A percentile compares a stretch with the other conserved stretches of the same genome.
phyloP scores from a whole-genome alignment of 208 protist genomes.

The Acanthamoeba sp. region DNA sequence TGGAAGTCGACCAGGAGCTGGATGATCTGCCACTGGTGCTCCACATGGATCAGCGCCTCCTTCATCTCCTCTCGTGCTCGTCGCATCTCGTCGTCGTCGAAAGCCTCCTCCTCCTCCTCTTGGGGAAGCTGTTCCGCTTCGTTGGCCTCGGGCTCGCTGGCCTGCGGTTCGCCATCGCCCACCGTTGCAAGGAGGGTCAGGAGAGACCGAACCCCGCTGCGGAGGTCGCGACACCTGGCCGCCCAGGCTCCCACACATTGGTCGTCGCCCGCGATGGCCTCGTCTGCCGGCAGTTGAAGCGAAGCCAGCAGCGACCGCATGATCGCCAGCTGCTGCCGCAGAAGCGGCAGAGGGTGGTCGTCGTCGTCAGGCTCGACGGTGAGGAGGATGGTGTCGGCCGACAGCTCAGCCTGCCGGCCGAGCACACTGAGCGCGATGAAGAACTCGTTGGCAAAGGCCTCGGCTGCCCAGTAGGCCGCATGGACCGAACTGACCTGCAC shows the following conservation, averaged over 20 bases:
- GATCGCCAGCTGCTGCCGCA: conserved; percentile 10
- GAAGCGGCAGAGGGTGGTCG: not conserved
- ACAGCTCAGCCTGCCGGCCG: not conserved
- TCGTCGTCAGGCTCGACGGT: not conserved
- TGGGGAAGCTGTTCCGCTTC: not conserved
- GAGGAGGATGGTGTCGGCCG: not conserved
- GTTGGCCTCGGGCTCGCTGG: not conserved
- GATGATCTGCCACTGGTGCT: conserved; percentile 5
- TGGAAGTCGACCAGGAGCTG: conserved; percentile 16
- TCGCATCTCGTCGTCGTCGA: not conserved
- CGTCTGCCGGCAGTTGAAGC: not conserved
- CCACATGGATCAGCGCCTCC: not conserved
- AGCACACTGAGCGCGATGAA: conserved; percentile 26
- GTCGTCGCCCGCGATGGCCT: not conserved
- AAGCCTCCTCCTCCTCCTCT: conserved; percentile 20
- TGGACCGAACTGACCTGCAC: not conserved
- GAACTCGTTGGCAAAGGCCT: conserved; percentile 19
- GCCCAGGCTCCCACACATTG: not conserved
- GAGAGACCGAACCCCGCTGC: not conserved
- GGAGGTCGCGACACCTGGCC: not conserved
- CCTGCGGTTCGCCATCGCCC: not conserved
- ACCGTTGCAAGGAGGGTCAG: not conserved
- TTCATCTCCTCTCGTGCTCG: not conserved
- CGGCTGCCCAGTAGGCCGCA: conserved; percentile 13
- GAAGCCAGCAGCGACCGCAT: not conserved